A percentile compares a stretch with the other conserved stretches of the same genome.
These are phyloP conservation scores for Phycomyces blakesleeanus DNA, from an alignment of 192 early-diverging fungal genomes.

Conservation along the genomic window DNA sequence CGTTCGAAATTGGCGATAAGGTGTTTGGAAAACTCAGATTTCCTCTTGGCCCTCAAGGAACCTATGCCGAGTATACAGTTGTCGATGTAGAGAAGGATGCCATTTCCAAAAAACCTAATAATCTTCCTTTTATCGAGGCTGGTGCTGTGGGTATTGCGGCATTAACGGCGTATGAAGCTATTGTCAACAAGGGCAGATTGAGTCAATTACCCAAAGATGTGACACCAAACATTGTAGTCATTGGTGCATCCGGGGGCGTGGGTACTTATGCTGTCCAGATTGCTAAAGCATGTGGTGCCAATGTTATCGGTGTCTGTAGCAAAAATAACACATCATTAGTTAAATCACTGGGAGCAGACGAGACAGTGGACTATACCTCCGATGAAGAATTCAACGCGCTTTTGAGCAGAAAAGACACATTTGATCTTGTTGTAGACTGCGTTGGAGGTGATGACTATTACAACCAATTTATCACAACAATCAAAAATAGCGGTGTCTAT, in stretches of 20 bases:
- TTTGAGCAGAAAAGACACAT: conserved; percentile 14
- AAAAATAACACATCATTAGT: conserved; percentile 40
- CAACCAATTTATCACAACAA: background rate
- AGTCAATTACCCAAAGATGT: background rate
- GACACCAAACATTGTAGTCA: conserved; percentile 30
- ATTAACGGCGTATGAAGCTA: conserved; percentile 17
- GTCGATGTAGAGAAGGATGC: background rate
- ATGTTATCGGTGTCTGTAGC: conserved; percentile 49
- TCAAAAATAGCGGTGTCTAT: conserved; percentile 9
- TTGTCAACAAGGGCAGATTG: conserved; percentile 13
- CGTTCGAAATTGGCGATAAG: conserved; percentile 23
- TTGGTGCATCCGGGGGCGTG: conserved; percentile 49
- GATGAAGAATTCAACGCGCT: conserved; percentile 27
- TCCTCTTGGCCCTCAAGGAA: conserved; percentile 6
- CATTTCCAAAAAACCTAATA: conserved; percentile 18
- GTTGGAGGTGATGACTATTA: conserved; percentile 33
- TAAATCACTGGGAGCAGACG: conserved; percentile 48
- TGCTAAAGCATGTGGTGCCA: conserved; percentile 42
- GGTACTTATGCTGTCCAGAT: conserved; percentile 48
- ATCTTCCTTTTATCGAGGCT: conserved; percentile 19
- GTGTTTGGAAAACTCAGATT: conserved; percentile 17
- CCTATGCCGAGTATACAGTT: conserved; percentile 24
- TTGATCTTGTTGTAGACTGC: conserved; percentile 43
- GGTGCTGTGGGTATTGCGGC: conserved; percentile 11
- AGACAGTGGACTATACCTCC: conserved; percentile 51